phyloP scores from a whole-genome alignment of 345 rosid species.

The Luvunga scandens region DNA sequence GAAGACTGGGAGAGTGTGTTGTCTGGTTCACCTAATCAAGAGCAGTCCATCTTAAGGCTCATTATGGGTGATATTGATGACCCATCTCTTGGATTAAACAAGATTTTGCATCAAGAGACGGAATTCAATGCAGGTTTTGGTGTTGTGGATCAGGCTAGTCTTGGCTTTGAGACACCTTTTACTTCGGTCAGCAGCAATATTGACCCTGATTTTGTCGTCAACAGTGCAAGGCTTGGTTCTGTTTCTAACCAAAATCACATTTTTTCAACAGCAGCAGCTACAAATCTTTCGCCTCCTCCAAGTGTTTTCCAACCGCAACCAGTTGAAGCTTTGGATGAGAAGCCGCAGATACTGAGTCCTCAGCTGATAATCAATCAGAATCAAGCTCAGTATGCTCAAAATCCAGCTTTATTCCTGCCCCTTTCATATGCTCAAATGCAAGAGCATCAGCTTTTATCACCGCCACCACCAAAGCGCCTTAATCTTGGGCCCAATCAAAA shows the following conservation, averaged over 20 bases:
- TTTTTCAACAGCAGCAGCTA: conserved; percentile 9
- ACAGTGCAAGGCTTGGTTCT: conserved; percentile 24
- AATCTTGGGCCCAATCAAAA: conserved; percentile 38
- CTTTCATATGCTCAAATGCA: conserved; percentile 36
- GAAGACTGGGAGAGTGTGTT: conserved; percentile 68
- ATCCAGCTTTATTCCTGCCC: conserved; percentile 50
- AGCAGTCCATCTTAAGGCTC: conserved; percentile 60
- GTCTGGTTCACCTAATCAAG: conserved; percentile 61
- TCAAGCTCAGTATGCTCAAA: conserved; percentile 45
- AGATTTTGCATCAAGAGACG: conserved; percentile 43
- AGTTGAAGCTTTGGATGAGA: conserved; percentile 39
- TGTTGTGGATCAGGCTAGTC: conserved; percentile 50
- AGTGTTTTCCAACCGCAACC: conserved; percentile 23
- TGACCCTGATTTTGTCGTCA: conserved; percentile 12
- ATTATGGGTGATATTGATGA: conserved; percentile 74
- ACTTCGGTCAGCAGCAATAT: conserved; percentile 19
- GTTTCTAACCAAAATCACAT: conserved; percentile 20
- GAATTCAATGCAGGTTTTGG: conserved; percentile 61
- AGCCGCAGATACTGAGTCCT: conserved; percentile 47
- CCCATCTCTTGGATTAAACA: conserved; percentile 58
- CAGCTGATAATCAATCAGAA: conserved; percentile 46
- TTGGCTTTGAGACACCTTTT: conserved; percentile 43
- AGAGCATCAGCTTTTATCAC: conserved; percentile 42
- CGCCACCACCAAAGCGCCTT: conserved; percentile 50
- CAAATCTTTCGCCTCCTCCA: conserved; percentile 19